Conservation (phyloP, 257 asterid genomes). For the Sherardia arvensis region DNA sequence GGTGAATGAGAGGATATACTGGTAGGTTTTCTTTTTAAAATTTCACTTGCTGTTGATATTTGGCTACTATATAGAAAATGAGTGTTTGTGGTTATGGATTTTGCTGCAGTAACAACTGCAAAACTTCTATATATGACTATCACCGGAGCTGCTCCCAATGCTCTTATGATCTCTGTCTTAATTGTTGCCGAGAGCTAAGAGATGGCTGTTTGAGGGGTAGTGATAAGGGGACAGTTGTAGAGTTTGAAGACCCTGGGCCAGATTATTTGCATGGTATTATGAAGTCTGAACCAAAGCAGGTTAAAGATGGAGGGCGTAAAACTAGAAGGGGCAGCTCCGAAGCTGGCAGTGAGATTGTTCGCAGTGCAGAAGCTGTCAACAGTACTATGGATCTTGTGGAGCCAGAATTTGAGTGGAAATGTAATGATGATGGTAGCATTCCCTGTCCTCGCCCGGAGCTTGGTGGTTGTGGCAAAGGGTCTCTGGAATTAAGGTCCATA, state of each 20-base stretch:
- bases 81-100: constrained; percentile 11
- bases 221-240: constrained; percentile 25
- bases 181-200: constrained; percentile 71
- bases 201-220: constrained; percentile 41
- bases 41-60: constrained; percentile 3
- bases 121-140: constrained; percentile 58
- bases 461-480: constrained; percentile 59
- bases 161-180: constrained; percentile 68
- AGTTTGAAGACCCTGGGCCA: constrained; percentile 23
- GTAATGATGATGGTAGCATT: constrained; percentile 39
- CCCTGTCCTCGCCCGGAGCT: constrained; percentile 38
- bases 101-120: constrained; percentile 77
- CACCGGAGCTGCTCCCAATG: constrained; percentile 72
- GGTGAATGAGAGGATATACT: constrained; percentile 45
- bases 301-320: no score
- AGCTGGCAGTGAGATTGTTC: not conserved
- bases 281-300: no score
- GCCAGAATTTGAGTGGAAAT: constrained; percentile 33
- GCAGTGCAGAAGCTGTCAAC: constrained; percentile 14
- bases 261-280: constrained; percentile 49
- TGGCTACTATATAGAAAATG: not conserved
- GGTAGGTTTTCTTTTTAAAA: constrained; percentile 29
- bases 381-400: constrained; percentile 8
- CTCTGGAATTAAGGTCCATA: constrained; percentile 37
- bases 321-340: no score